These are phyloP conservation scores for Mucor velutinosus DNA, from an alignment of 371 early-diverging fungal species.

Conservation along the genomic window DNA sequence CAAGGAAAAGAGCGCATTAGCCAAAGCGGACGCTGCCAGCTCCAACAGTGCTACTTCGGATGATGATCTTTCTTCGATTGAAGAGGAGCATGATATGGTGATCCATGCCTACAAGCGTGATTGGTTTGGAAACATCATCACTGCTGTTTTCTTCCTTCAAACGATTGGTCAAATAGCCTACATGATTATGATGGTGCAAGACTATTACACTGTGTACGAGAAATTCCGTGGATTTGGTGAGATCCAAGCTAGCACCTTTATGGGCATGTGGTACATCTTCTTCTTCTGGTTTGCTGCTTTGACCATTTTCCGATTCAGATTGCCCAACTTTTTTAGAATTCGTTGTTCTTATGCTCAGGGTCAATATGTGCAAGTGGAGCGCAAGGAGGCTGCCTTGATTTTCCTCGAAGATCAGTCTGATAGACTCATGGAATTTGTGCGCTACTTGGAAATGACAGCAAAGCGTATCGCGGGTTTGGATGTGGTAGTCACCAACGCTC, in stretches of 20 bases:
- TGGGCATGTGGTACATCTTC: constrained; percentile 68
- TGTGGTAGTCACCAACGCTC: constrained; percentile 43
- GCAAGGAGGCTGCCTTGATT: constrained; percentile 40
- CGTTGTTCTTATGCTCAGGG: constrained; percentile 57
- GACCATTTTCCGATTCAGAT: constrained; percentile 42
- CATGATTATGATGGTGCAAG: constrained; percentile 39
- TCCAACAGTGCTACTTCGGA: not conserved
- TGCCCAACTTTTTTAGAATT: constrained; percentile 70
- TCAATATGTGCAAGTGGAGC: constrained; percentile 68
- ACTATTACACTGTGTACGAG: constrained; percentile 41
- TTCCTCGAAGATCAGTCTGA: constrained; percentile 16
- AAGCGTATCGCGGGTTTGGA: constrained; percentile 37
- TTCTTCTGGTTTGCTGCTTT: constrained; percentile 65
- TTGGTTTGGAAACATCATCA: constrained; percentile 28
- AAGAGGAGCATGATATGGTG: constrained; percentile 21
- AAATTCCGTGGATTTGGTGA: constrained; percentile 34
- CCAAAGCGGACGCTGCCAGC: not conserved
- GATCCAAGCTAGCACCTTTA: constrained; percentile 44
- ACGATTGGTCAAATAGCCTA: constrained; percentile 45
- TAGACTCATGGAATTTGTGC: constrained; percentile 8
- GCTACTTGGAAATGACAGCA: constrained; percentile 23
- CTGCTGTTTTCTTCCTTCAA: constrained; percentile 30
- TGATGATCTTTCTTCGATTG: not conserved
- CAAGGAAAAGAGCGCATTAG: not conserved
- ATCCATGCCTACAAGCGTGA: constrained; percentile 47